Conservation (phyloP, 208 protist species). For the Trypanosomatidae sp. region DNA sequence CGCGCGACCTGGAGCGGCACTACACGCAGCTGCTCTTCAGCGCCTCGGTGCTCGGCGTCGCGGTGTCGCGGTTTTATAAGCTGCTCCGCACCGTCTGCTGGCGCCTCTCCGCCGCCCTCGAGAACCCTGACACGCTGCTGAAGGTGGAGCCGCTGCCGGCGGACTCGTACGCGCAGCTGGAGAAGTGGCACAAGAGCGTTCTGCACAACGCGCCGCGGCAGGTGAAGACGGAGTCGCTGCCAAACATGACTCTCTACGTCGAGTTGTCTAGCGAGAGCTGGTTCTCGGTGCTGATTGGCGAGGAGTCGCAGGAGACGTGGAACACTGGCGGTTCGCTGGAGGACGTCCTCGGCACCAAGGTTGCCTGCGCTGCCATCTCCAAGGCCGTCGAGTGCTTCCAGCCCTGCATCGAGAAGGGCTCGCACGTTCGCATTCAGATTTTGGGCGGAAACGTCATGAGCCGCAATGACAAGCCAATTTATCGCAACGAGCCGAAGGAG, state of each 20-base stretch:
- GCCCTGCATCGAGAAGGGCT: slow-evolving; percentile 16
- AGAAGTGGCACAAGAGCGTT: slow-evolving; percentile 7
- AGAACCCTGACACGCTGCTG: background rate
- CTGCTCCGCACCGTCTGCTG: slow-evolving; percentile 1
- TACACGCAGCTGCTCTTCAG: slow-evolving; percentile 25
- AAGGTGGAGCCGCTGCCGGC: background rate
- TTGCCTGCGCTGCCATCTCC: background rate
- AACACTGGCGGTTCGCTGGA: slow-evolving; percentile 6
- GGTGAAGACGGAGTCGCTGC: background rate
- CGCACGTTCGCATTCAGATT: slow-evolving; percentile 7
- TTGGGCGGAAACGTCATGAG: background rate
- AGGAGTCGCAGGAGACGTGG: slow-evolving; percentile 28
- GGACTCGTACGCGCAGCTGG: slow-evolving; percentile 1
- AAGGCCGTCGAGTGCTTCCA: slow-evolving; percentile 8
- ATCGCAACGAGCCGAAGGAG: background rate
- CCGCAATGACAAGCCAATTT: slow-evolving; percentile 7
- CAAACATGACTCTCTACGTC: slow-evolving; percentile 10
- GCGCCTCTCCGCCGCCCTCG: background rate
- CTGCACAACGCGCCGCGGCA: slow-evolving; percentile 5
- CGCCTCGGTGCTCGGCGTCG: background rate
- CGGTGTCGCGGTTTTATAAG: slow-evolving; percentile 5
- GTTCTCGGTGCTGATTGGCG: slow-evolving; percentile 6
- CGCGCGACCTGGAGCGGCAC: slow-evolving; percentile 18
- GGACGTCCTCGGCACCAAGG: slow-evolving; percentile 8
- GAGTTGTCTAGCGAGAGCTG: slow-evolving; percentile 4